phyloP scores from a whole-genome alignment of 2,329 filamentous ascomycete species.

The Phymatotrichopsis omnivora region DNA sequence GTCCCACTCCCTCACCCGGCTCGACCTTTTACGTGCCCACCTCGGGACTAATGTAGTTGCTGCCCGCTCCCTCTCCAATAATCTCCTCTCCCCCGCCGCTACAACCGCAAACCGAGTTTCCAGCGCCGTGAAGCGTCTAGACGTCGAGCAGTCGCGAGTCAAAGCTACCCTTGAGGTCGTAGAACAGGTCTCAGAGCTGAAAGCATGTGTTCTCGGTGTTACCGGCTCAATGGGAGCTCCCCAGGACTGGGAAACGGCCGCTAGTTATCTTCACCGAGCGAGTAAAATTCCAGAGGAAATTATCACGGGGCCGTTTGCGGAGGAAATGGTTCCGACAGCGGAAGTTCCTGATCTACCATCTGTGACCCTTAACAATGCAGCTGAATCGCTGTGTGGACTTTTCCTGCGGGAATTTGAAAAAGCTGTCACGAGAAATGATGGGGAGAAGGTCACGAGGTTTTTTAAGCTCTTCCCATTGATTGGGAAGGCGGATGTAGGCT shows the following conservation, averaged over 20 bases:
- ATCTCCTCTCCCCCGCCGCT: conserved; percentile 79
- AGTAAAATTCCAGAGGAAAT: conserved; percentile 71
- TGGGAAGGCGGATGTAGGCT: conserved; percentile 71
- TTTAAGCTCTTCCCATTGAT: conserved; percentile 98
- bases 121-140: conserved; percentile 73
- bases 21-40: conserved; percentile 81
- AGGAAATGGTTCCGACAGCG: conserved; percentile 84
- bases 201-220: conserved; percentile 89
- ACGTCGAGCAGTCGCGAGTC: conserved; percentile 83
- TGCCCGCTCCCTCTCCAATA: conserved; percentile 72
- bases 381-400: conserved; percentile 78
- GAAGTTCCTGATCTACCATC: conserved; percentile 89
- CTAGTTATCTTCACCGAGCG: conserved; percentile 76
- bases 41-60: conserved; percentile 79
- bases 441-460: conserved; percentile 77
- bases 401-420: conserved; percentile 94
- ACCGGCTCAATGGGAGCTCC: conserved; percentile 94
- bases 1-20: conserved; percentile 70
- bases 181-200: conserved; percentile 92
- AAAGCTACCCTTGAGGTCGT: conserved; percentile 85
- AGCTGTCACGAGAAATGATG: conserved; percentile 72
- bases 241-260: conserved; percentile 97
- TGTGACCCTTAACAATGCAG: conserved; percentile 74
- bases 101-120: conserved; percentile 78
- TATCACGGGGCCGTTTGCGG: conserved; percentile 73